Evolutionary conservation across 345 rosid genomes (phyloP), one percentile per base, ranked within the genome.

Genomic region (Arabis hirsuta): DNA sequence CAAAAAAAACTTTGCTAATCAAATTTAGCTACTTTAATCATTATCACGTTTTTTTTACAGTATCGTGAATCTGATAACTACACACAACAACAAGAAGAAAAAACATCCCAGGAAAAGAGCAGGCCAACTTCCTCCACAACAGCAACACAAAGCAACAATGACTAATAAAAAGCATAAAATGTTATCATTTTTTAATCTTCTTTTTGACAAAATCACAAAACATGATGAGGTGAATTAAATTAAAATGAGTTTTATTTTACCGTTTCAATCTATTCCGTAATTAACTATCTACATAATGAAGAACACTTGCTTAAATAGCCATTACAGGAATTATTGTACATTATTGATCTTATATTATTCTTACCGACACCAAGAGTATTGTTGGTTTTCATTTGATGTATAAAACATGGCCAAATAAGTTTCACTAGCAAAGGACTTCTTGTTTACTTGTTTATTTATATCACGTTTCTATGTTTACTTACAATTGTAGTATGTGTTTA

Each of bases 101-200:
- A 54, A 41, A 54, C 39, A 44, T 4, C 43, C 14, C 16, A 8
- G 52, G 86, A 84, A 84, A 84, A 74, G 79, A 78, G 79, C 86
- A 26, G 52, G 50, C 64, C 84, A 86, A 79, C 88, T 78, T 73
- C 81, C 84, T 81, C 85, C 85, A 79, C 74, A 69, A 84, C 65
- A 77, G 82, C 86, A 78, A 63, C 84, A 78, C 48, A 69, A 78
- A 72, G 77, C 69, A 78, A 72, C 73, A 78, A 61, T 34, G 80
- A 76, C 80, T 50, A 42, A 70, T 69, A 27, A 19, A 41, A 53
- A 34, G 5, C 46, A 58, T 60, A 44, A 32, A 60, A 42, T 45
- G 43, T 46, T 38, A 6, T 39, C 45, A 9, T 26, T 53, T 27
- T 52, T 16, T 55, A 62, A 75, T 46, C 22, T 16, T 67, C 26